Evolutionary conservation across 441 rosid genomes (phyloP).

Genomic region (Euphorbia corollata): DNA sequence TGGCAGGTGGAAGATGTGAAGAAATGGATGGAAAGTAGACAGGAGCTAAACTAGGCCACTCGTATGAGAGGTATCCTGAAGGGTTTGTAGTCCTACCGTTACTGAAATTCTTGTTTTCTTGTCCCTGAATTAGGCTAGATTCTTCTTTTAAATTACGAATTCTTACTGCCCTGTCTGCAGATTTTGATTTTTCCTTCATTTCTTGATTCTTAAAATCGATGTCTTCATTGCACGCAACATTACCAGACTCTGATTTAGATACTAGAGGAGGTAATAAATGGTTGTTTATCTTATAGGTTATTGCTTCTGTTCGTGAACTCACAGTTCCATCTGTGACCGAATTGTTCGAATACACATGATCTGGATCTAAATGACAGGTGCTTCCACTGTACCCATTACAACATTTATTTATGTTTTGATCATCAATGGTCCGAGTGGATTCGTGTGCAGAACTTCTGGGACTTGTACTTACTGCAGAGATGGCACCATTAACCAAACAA

Average conservation of each 20-base stretch:
- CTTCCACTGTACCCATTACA: slow-evolving; percentile 27
- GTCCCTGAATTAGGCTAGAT: slow-evolving; percentile 29
- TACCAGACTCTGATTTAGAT: slow-evolving; percentile 25
- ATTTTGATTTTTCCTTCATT: slow-evolving; percentile 26
- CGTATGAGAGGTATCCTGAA: slow-evolving; percentile 59
- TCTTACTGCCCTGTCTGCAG: slow-evolving; percentile 28
- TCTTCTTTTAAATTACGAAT: slow-evolving; percentile 35
- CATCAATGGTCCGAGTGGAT: slow-evolving; percentile 24
- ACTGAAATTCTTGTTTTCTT: slow-evolving; percentile 31
- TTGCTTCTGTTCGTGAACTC: slow-evolving; percentile 25
- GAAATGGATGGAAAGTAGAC: slow-evolving; percentile 65
- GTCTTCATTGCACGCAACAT: slow-evolving; percentile 30
- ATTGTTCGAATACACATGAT: slow-evolving; percentile 15
- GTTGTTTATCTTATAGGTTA: slow-evolving; percentile 24
- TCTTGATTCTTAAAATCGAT: slow-evolving; percentile 22
- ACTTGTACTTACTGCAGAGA: slow-evolving; percentile 22
- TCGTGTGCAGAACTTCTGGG: slow-evolving; percentile 31
- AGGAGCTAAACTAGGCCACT: slow-evolving; percentile 80
- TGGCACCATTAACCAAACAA: slow-evolving; percentile 20
- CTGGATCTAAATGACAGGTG: slow-evolving; percentile 14
- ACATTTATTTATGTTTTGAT: slow-evolving; percentile 31
- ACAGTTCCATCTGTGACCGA: slow-evolving; percentile 17
- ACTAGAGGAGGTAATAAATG: slow-evolving; percentile 24
- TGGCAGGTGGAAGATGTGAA: slow-evolving; percentile 77
- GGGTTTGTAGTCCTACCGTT: slow-evolving; percentile 33